phyloP scores from a whole-genome alignment of 1,284 basidiomycete species.

The Inonotus obliquus region DNA sequence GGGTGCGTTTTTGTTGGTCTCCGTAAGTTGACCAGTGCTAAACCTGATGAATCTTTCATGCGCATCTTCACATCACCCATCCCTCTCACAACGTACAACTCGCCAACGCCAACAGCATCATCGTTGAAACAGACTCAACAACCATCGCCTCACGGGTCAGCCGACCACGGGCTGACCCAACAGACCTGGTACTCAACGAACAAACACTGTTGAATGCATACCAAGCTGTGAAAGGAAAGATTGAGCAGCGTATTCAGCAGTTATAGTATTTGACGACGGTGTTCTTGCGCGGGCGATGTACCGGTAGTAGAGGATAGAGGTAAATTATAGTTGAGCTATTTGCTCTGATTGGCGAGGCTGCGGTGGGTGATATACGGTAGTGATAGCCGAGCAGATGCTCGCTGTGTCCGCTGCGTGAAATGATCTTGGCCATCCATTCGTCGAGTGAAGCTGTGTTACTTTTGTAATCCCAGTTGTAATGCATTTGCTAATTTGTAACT shows the following conservation, averaged over 20 bases:
- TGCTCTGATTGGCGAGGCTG: too few species aligned
- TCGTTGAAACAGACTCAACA: constrained; percentile 94
- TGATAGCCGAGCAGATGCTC: too few species aligned
- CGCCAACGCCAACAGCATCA: constrained; percentile 87
- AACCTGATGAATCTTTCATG: too few species aligned
- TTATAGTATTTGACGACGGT: too few species aligned
- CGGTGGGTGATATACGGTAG: too few species aligned
- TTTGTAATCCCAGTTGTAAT: too few species aligned
- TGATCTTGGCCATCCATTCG: too few species aligned
- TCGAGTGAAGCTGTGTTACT: neutral
- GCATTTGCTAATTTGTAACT: too few species aligned
- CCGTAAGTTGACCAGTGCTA: neutral
- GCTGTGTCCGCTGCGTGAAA: too few species aligned
- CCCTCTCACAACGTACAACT: neutral
- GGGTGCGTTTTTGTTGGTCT: constrained; percentile 57
- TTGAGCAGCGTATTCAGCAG: constrained; percentile 59
- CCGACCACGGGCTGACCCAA: constrained; percentile 87
- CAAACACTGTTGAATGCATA: constrained; percentile 92
- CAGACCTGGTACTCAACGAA: constrained; percentile 98
- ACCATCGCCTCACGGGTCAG: constrained; percentile 95
- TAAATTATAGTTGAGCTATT: too few species aligned
- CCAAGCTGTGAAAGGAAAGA: constrained; percentile 82
- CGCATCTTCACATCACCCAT: neutral
- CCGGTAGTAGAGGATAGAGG: too few species aligned
- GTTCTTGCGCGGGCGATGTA: too few species aligned